Percentiles rank a stretch among this genome's conserved stretches.
These are phyloP conservation scores for Halophytophthora batemanensis DNA, from an alignment of 352 stramenopile species.

Conservation along the genomic window DNA sequence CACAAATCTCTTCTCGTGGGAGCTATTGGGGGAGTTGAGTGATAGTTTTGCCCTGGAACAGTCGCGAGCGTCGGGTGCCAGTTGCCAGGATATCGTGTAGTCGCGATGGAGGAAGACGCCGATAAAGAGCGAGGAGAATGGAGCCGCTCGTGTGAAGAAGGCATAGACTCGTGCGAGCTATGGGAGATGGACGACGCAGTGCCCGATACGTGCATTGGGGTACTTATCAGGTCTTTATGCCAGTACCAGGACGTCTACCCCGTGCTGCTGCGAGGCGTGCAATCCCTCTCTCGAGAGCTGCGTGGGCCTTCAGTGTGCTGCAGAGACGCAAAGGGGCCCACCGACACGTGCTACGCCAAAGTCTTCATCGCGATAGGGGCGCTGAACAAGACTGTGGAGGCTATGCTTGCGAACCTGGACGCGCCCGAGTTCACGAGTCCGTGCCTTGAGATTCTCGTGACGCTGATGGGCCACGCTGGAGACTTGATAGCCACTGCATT, in stretches of 20 bases:
- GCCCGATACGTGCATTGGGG: conserved; percentile 17
- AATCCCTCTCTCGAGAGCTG: conserved; percentile 20
- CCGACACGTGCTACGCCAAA: conserved; percentile 1
- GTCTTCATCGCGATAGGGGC: conserved; percentile 10
- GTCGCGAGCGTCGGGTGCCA: too few relatives aligned
- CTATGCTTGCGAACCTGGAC: conserved; percentile 18
- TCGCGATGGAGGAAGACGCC: conserved; percentile 10
- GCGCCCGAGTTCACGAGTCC: conserved; percentile 12
- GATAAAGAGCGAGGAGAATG: neutral
- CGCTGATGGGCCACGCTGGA: conserved; percentile 4
- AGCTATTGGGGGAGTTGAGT: too few relatives aligned
- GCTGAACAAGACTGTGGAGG: conserved; percentile 7
- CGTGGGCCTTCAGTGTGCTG: neutral
- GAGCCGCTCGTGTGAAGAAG: neutral
- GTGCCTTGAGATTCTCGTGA: conserved; percentile 15
- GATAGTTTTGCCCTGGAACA: too few relatives aligned
- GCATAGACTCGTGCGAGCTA: neutral
- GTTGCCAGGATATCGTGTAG: neutral
- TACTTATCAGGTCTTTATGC: conserved; percentile 28
- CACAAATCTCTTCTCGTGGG: too few relatives aligned
- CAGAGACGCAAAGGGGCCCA: conserved; percentile 1
- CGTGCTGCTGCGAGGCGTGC: conserved; percentile 21
- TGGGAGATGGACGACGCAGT: conserved; percentile 3
- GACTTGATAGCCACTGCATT: conserved; percentile 3
- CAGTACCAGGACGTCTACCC: conserved; percentile 32